Evolutionary conservation across 495 filamentous ascomycete species (phyloP).

Genomic region (Penicillium turbatum): DNA sequence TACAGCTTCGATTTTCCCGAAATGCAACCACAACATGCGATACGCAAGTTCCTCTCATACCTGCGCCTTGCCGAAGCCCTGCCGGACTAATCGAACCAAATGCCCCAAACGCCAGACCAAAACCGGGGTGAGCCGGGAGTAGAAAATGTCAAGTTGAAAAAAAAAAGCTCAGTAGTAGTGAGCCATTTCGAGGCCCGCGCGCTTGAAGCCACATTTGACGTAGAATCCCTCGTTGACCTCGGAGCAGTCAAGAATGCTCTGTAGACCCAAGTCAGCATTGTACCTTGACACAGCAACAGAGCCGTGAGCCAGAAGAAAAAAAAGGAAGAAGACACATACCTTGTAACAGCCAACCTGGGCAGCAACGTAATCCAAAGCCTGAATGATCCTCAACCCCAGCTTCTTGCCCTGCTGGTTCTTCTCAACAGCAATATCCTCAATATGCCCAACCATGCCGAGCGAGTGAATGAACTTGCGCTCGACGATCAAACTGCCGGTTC

Average conservation of each 20-base stretch:
- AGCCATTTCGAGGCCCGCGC: conserved; percentile 94
- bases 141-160: conserved; percentile 4
- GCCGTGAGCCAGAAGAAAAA: neutral
- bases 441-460: conserved; percentile 74
- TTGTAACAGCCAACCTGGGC: conserved; percentile 88
- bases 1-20: neutral
- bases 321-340: conserved; percentile 46
- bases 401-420: conserved; percentile 97
- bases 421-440: conserved; percentile 95
- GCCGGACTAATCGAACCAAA: conserved; percentile 7
- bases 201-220: conserved; percentile 93
- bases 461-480: conserved; percentile 52
- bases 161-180: conserved; percentile 68
- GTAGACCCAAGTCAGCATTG: conserved; percentile 7
- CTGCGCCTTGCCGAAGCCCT: conserved; percentile 6
- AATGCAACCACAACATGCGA: neutral
- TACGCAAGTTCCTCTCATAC: neutral
- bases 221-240: conserved; percentile 96
- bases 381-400: conserved; percentile 85
- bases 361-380: conserved; percentile 86
- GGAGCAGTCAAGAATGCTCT: conserved; percentile 71
- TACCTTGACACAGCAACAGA: neutral
- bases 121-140: neutral
- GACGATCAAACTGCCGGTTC: conserved; percentile 83
- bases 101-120: conserved; percentile 16